phyloP scores from a whole-genome alignment of 371 early-diverging fungal genomes.

The Blakeslea trispora region DNA sequence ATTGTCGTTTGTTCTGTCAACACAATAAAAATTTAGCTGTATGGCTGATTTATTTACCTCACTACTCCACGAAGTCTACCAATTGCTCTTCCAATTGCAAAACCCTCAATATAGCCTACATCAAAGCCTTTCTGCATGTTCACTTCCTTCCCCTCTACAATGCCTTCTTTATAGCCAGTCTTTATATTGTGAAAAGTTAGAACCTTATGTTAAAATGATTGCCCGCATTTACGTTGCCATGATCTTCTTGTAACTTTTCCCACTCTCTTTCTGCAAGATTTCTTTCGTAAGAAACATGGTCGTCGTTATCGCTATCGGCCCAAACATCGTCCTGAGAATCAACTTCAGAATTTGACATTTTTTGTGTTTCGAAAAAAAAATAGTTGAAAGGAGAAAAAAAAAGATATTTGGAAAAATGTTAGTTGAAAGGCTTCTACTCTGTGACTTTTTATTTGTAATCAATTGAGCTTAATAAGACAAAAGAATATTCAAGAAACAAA shows the following conservation, averaged over 20 bases:
- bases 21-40: background rate
- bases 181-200: slow-evolving; percentile 13
- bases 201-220: too few relatives aligned
- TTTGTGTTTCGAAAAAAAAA: background rate
- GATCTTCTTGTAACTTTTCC: slow-evolving; percentile 54
- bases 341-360: background rate
- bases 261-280: slow-evolving; percentile 56
- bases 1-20: background rate
- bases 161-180: slow-evolving; percentile 70
- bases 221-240: slow-evolving; percentile 53
- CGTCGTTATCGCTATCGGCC: slow-evolving; percentile 44
- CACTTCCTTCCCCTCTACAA: slow-evolving; percentile 63
- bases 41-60: slow-evolving; percentile 31
- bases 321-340: slow-evolving; percentile 46
- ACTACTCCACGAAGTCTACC: slow-evolving; percentile 56
- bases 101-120: slow-evolving; percentile 55
- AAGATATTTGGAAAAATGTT: background rate
- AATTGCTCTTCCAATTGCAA: slow-evolving; percentile 43
- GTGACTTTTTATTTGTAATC: too few relatives aligned
- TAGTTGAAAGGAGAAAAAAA: too few relatives aligned
- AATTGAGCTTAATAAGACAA: too few relatives aligned
- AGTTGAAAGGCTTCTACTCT: too few relatives aligned
- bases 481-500: too few relatives aligned
- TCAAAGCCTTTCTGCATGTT: slow-evolving; percentile 68
- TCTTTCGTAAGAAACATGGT: slow-evolving; percentile 44